Conservation (phyloP, 495 filamentous ascomycete species). For the Penicillium manginii region DNA sequence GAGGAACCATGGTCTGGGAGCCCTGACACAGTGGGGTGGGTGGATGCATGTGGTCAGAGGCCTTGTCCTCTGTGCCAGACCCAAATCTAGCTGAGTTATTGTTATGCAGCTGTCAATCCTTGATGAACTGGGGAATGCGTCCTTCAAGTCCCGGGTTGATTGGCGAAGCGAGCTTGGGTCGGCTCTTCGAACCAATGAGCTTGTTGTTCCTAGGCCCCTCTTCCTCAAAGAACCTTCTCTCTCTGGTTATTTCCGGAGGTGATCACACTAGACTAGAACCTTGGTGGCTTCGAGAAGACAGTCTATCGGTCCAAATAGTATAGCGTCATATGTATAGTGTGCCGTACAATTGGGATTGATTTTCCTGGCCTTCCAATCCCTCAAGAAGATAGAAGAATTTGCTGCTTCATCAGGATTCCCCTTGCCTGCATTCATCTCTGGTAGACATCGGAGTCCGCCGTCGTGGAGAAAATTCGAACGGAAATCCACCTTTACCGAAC, state of each 20-base stretch:
- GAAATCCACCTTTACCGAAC: constrained; percentile 22
- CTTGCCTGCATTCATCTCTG: background rate
- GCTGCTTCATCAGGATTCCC: background rate
- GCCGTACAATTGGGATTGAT: too few relatives aligned
- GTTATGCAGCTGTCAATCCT: constrained; percentile 33
- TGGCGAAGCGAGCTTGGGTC: constrained; percentile 29
- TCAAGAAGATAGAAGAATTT: too few relatives aligned
- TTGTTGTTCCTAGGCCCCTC: constrained; percentile 20
- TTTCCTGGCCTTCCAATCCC: too few relatives aligned
- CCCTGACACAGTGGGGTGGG: constrained; percentile 32
- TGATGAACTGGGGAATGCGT: constrained; percentile 36
- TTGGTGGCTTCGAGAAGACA: constrained; percentile 29
- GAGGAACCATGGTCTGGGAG: constrained; percentile 40
- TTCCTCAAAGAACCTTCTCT: constrained; percentile 28
- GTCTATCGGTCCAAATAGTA: background rate
- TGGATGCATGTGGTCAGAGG: constrained; percentile 20
- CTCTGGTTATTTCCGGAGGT: constrained; percentile 26
- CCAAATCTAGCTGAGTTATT: background rate
- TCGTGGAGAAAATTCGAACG: constrained; percentile 1
- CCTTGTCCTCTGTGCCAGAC: background rate
- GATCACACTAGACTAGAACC: constrained; percentile 25
- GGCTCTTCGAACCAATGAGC: constrained; percentile 29
- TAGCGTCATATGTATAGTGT: background rate
- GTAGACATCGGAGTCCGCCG: constrained; percentile 7
- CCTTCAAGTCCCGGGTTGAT: constrained; percentile 25